phyloP scores from a whole-genome alignment of 495 filamentous ascomycete genomes.

The Xylaria acuta region DNA sequence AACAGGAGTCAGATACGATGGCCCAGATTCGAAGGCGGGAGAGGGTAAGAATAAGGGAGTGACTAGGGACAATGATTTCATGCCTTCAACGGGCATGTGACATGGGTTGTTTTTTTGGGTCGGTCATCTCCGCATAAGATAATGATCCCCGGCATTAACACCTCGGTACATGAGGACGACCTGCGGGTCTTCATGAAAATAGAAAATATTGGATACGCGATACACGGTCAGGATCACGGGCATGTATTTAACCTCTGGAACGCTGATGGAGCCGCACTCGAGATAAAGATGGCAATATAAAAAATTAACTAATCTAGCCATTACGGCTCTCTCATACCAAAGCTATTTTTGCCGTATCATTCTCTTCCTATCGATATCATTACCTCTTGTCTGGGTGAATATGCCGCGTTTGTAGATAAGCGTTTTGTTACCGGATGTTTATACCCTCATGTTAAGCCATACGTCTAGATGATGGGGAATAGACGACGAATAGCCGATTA shows the following conservation, averaged over 20 bases:
- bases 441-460: background rate
- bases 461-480: background rate
- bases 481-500: background rate
- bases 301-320: background rate
- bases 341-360: background rate
- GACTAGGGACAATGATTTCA: slow-evolving; percentile 20
- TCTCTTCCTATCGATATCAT: background rate
- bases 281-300: background rate
- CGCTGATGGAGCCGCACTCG: background rate
- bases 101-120: background rate
- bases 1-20: slow-evolving; percentile 29
- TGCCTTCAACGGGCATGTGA: background rate
- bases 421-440: background rate
- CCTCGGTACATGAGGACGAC: background rate
- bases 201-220: background rate
- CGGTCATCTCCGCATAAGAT: slow-evolving; percentile 11
- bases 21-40: slow-evolving; percentile 30
- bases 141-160: background rate
- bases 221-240: too few relatives aligned
- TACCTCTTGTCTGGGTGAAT: background rate
- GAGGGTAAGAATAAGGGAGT: slow-evolving; percentile 26
- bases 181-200: background rate
- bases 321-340: background rate
- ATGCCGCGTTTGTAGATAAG: background rate
- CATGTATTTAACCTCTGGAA: background rate